These are phyloP conservation scores for Vitis hybrid DNA, from an alignment of 177 flowering plant genomes.

Conservation along the genomic window DNA sequence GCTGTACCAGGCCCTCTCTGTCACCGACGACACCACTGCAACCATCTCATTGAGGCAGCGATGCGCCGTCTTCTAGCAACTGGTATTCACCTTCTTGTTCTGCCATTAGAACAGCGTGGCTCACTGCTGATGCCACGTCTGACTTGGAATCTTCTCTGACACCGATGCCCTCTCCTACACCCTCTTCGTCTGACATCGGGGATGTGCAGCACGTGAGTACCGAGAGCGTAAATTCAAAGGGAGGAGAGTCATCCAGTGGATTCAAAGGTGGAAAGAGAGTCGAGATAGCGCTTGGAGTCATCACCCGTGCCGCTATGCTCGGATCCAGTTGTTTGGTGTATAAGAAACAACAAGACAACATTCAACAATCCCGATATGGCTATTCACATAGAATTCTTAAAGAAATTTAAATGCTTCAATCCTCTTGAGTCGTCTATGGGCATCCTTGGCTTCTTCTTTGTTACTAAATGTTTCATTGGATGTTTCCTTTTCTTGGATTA, in stretches of 20 bases:
- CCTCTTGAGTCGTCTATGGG: conserved; percentile 35
- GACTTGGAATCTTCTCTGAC: neutral
- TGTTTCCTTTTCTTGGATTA: conserved; percentile 41
- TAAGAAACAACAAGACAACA: conserved; percentile 51
- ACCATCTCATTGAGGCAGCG: too few relatives aligned
- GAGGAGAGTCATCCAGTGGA: conserved; percentile 18
- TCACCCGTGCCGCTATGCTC: conserved; percentile 28
- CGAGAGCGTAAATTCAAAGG: neutral
- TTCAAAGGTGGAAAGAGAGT: conserved; percentile 47
- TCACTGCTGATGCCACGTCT: too few relatives aligned
- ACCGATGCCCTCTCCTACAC: conserved; percentile 4
- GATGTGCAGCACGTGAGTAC: conserved; percentile 13
- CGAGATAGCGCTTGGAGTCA: conserved; percentile 43
- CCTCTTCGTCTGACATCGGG: conserved; percentile 15
- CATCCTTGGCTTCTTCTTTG: conserved; percentile 31
- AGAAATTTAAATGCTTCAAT: conserved; percentile 41
- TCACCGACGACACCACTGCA: too few relatives aligned
- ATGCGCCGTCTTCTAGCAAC: too few relatives aligned
- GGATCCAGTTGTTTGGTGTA: conserved; percentile 34
- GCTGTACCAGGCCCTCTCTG: too few relatives aligned
- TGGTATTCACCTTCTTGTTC: too few relatives aligned
- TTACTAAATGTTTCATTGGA: conserved; percentile 25
- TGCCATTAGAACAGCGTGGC: too few relatives aligned
- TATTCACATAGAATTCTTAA: conserved; percentile 31
- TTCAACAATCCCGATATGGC: conserved; percentile 37